phyloP scores from a whole-genome alignment of 441 rosid species.

The Syzygium syzygioides region DNA sequence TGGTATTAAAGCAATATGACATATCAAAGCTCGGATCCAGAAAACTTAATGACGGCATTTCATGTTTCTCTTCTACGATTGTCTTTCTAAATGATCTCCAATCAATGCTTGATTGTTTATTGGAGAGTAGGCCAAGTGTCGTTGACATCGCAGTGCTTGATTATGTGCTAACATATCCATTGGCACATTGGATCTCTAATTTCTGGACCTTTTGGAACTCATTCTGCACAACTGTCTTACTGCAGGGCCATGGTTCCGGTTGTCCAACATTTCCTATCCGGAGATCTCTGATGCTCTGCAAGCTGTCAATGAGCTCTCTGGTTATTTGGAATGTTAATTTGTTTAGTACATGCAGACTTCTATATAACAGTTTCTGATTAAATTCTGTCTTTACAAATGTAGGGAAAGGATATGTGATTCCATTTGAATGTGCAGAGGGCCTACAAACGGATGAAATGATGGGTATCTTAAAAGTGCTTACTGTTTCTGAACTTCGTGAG shows the following conservation, averaged over 20 bases:
- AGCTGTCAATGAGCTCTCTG: constrained; percentile 57
- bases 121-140: neutral
- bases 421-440: constrained; percentile 30
- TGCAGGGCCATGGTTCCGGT: constrained; percentile 87
- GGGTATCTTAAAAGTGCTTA: constrained; percentile 49
- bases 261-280: constrained; percentile 58
- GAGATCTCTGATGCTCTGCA: constrained; percentile 55
- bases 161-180: neutral
- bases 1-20: neutral
- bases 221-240: constrained; percentile 3
- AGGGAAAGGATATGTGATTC: constrained; percentile 48
- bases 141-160: neutral
- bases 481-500: constrained; percentile 59
- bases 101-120: neutral
- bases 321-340: constrained; percentile 22
- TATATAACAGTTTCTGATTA: neutral
- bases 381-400: constrained; percentile 8
- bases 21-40: neutral
- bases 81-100: neutral
- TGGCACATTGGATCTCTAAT: neutral
- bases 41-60: neutral
- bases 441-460: constrained; percentile 31
- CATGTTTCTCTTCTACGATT: neutral
- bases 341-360: neutral
- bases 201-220: neutral